A percentile compares a stretch with the other conserved stretches of the same genome.
These are phyloP conservation scores for Cicer bijugum DNA, from an alignment of 306 rosid species.

Conservation along the genomic window DNA sequence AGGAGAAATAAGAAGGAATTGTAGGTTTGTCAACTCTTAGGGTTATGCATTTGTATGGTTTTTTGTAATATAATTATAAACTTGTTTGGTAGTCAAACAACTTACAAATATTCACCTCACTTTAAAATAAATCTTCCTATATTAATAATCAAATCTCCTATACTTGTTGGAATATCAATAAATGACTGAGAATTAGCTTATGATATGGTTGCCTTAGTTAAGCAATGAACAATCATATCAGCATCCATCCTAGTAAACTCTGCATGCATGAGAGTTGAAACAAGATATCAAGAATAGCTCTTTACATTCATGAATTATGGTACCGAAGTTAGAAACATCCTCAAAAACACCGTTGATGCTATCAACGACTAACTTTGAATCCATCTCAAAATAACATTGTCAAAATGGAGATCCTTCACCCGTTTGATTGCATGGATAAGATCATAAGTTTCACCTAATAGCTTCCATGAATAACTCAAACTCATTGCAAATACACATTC, in stretches of 20 bases:
- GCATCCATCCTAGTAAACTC: not conserved
- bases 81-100: not conserved
- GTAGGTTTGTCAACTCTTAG: conserved; percentile 67
- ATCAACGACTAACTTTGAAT: not conserved
- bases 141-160: not conserved
- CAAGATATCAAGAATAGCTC: not conserved
- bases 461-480: not conserved
- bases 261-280: not conserved
- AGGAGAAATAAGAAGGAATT: conserved; percentile 74
- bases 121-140: not conserved
- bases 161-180: not conserved
- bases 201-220: not conserved
- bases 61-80: not conserved
- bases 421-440: not conserved
- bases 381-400: not conserved
- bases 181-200: not conserved
- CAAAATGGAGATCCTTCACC: not conserved
- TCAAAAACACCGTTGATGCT: not conserved
- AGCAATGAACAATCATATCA: not conserved
- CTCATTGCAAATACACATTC: not conserved
- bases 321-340: not conserved
- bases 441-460: not conserved
- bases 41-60: not conserved
- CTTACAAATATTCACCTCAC: too few species aligned
- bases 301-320: not conserved